Base-by-base conservation (phyloP, 257 asterid species). In the Scutellaria minor region DNA sequence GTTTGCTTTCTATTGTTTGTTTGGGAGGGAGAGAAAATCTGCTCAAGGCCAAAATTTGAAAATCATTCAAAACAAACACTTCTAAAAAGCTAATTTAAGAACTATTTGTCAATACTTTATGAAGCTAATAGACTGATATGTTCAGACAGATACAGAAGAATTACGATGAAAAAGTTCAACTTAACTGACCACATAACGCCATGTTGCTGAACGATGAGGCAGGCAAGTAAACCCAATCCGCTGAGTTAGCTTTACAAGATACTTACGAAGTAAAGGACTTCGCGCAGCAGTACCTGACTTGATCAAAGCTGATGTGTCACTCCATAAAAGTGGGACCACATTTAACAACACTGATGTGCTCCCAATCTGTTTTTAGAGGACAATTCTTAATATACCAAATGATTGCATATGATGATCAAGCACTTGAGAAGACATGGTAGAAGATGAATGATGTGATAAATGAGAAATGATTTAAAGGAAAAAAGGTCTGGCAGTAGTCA, bases 231-330 rank as follows among this genome's bases (percentile, higher is more conserved):
- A 89, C 69, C 92, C 97, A 79, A 95, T 84, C 78, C 99, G 88
- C 78, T 91, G 98, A 44, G 90, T 78, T 76, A 92, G 88, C 81
- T 95, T 95, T 81, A 92, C 83, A 65, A 95, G 84, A 83, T 88
- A 87, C 85, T 95, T 95, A 64, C 95, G 98, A 69, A 95, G 97
- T 81, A 95, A 87, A 70, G 98, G 88, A 79, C 99, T 95, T 51
- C 93, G 89, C 70, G 82, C 68, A 78, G 98, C 95, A 82, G 75
- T 76, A 52, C 73, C 83, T 51, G 99, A 88, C 81, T 87, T 89
- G 62, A 90, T 84, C 75, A 89, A 81, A 65, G 68, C 56, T 64
- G 95, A 87, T 59, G 88, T 47, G 77, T 90, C 93, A 71, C 78
- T 76, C 99, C 99, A 94, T 73, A 91, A 62, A 67, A 80, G 72